A percentile compares a stretch with the other conserved stretches of the same genome.
Conservation (phyloP, 441 rosid species). For the Capsella rubella region DNA sequence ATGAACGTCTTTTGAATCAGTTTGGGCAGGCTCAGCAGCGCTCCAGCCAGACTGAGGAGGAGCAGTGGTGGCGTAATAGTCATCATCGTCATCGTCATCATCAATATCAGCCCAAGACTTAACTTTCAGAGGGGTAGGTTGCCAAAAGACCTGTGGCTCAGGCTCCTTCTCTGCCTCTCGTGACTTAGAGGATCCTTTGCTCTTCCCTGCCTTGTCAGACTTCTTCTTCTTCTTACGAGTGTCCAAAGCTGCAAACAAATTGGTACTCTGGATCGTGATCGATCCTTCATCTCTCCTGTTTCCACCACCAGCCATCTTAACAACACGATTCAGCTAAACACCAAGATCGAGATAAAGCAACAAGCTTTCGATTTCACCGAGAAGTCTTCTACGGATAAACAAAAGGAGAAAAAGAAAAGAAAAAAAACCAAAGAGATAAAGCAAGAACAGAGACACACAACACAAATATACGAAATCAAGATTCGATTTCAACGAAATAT, state of each 20-base stretch:
- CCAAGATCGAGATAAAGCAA: slow-evolving; percentile 23
- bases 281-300: slow-evolving; percentile 74
- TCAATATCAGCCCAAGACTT: slow-evolving; percentile 90
- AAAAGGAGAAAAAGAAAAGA: not conserved
- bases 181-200: slow-evolving; percentile 57
- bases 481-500: slow-evolving; percentile 11
- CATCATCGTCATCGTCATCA: slow-evolving; percentile 77
- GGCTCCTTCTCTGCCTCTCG: slow-evolving; percentile 47
- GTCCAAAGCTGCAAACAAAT: slow-evolving; percentile 85
- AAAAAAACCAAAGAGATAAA: slow-evolving; percentile 6
- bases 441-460: not conserved
- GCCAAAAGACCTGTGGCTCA: slow-evolving; percentile 70
- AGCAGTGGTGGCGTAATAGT: slow-evolving; percentile 75
- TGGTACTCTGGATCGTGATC: slow-evolving; percentile 64
- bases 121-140: slow-evolving; percentile 63
- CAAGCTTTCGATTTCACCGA: slow-evolving; percentile 22
- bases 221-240: slow-evolving; percentile 87
- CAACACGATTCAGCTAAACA: slow-evolving; percentile 14
- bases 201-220: slow-evolving; percentile 55
- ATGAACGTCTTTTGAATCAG: slow-evolving; percentile 47
- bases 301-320: slow-evolving; percentile 60
- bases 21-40: slow-evolving; percentile 44
- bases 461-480: not conserved
- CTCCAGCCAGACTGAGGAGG: slow-evolving; percentile 63
- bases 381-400: slow-evolving; percentile 32